Base-by-base conservation (phyloP, 352 stramenopile genomes). In the Pythium volutum region DNA sequence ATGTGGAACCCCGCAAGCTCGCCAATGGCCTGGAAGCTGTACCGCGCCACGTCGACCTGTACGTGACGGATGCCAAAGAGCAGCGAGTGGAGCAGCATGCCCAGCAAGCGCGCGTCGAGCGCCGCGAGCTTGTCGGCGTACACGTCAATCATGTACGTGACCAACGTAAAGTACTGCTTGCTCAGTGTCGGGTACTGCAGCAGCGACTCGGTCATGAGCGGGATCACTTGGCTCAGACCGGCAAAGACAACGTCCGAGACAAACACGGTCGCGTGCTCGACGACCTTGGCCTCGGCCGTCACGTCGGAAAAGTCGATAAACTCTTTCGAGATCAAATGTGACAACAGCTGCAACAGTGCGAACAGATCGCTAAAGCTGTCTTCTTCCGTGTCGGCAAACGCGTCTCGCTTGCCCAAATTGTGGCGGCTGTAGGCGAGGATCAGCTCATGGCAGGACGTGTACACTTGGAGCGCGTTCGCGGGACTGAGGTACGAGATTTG, bases 231-330 rank as follows among this genome's bases (percentile, higher is more conserved):
- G 25, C 84, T 86, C 25, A 97, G 62, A 0, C 88, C 89, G 3
- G 86, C 84, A 67, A 97, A 97, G 1, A 97, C 89, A 1, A 97
- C 88, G 23, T 96, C 87, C 4, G 87, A 79, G 12, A 96, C 86
- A 27, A 91, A 72, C 46, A 73, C 77, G 34, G 78, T 84, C 27
- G 81, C 81, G 20, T 74, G 69, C n/a, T 73, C 81, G 16, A 82
- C 73, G 15, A 89, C 79, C 1, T 72, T 61, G 11, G 80, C 71
- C 7, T 89, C 75, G 15, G 76, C 74, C 0, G 75, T 90, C 51
- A 81, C 70, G 47, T 95, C 84, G 1, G 86, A 87, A 59, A 93
- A 95, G 49, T 95, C 84, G 57, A 95, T 92, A 25, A 93, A 91
- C 36, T 93, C 86, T 41, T 93, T 95, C 3, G 77, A 74, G 1